Conservation (phyloP, 2,329 filamentous ascomycete species). For the Penicillium frequentans region DNA sequence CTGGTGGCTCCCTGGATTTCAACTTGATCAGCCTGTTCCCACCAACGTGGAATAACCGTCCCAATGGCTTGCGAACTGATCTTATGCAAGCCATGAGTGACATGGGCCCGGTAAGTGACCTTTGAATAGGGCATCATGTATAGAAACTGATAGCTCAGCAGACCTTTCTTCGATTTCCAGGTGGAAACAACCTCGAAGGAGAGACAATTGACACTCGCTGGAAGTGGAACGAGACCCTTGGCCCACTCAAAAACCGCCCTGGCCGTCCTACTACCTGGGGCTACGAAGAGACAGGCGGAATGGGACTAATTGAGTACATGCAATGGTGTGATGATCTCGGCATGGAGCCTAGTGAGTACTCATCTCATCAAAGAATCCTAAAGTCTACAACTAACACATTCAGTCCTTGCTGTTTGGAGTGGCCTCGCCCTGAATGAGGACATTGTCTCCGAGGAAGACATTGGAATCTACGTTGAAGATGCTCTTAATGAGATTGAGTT, state of each 20-base stretch:
- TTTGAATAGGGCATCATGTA: not conserved
- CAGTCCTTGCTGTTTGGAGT: constrained; percentile 45
- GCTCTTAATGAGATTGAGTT: constrained; percentile 37
- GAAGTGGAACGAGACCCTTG: constrained; percentile 56
- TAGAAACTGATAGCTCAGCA: constrained; percentile 8
- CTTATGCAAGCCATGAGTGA: constrained; percentile 45
- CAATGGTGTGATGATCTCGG: constrained; percentile 49
- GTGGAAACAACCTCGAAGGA: constrained; percentile 54
- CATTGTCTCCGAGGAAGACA: constrained; percentile 37
- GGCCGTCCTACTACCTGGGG: constrained; percentile 44
- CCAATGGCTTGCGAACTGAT: constrained; percentile 53
- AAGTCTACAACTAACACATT: not conserved
- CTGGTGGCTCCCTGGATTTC: constrained; percentile 48
- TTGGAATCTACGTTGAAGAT: constrained; percentile 34
- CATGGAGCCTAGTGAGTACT: constrained; percentile 37
- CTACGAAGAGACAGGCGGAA: constrained; percentile 47
- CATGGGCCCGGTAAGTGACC: constrained; percentile 20
- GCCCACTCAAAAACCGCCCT: constrained; percentile 49
- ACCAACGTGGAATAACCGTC: constrained; percentile 54
- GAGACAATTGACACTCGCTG: constrained; percentile 36
- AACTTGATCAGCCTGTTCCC: constrained; percentile 56
- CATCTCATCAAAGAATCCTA: not conserved
- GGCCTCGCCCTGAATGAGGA: constrained; percentile 45
- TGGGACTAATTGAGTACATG: constrained; percentile 51
- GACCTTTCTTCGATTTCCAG: constrained; percentile 52